Evolutionary conservation across 352 stramenopile species (phyloP), one percentile per base, ranked within the genome.

Genomic region (Phytopythium montanum): DNA sequence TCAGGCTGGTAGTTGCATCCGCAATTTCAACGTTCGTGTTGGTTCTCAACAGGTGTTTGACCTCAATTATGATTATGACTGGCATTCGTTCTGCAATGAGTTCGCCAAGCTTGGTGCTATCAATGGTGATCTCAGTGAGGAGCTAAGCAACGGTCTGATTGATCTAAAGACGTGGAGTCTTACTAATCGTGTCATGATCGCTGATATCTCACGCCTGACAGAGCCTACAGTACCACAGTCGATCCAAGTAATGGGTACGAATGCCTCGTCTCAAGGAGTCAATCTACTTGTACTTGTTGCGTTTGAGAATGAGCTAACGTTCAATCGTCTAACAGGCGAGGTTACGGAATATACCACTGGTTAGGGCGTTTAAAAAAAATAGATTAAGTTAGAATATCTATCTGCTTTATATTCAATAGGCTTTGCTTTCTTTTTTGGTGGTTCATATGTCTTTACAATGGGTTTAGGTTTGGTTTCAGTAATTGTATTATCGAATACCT

Each of bases 111-210:
- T 73, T 23, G 39, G 31, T 45, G 46, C 66, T 1, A 66, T 73
- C 34, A 73, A 73, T 56, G 66, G 61, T 60, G 57, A 57, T 60
- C 50, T 62, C 1, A 64, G 56, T 25, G 60, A 62, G 48, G 49
- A 65, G 46, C 49, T 72, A 2, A 36, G n/a, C 4, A 72, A 72
- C 56, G 61, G 65, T 46, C 58, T 73, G 7, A 58, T 73, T 38
- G 51, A 73, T 54, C 60, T 68, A 21, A 56, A 65, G 7, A 73
- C 56, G 0, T 73, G 56, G 58, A 58, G 31, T 10, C 41, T 51
- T 10, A 62, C 54, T 13, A 62, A 73, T 45, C 66, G 58, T 46
- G 44, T 66, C 23, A 33, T 62, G 0, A 48, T 73, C 39, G 62
- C 62, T 29, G 59, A 70, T 50, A 33, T 61, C 0, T 58, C 39